phyloP scores from a whole-genome alignment of 1,284 basidiomycete species.

The Omphalotus olearius region DNA sequence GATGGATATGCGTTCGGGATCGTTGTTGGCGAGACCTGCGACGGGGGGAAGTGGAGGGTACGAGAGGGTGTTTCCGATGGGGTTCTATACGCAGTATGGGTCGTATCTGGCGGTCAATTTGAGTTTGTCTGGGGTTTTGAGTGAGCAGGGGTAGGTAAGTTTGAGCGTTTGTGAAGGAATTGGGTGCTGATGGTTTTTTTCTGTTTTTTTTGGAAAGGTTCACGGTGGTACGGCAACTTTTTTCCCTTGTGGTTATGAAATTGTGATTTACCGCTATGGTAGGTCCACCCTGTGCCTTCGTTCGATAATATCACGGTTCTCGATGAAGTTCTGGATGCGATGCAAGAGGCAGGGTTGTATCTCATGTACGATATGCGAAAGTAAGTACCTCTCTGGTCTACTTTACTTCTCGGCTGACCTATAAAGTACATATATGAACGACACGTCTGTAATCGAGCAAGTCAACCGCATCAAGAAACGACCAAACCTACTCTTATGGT shows the following conservation, averaged over 20 bases:
- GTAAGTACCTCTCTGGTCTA: constrained; percentile 33
- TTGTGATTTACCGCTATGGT: too few relatives aligned
- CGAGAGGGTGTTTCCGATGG: constrained; percentile 62
- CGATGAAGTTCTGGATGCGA: constrained; percentile 55
- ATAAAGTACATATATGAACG: constrained; percentile 57
- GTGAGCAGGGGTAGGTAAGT: constrained; percentile 51
- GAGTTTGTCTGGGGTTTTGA: constrained; percentile 52
- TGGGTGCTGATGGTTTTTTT: constrained; percentile 1
- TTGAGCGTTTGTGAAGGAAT: not conserved
- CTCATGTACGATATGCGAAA: constrained; percentile 76
- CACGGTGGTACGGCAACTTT: constrained; percentile 25
- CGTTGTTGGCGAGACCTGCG: constrained; percentile 53
- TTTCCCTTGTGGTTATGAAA: not conserved
- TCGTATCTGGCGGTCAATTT: constrained; percentile 55
- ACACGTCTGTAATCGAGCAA: constrained; percentile 57
- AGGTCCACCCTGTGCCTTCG: constrained; percentile 64
- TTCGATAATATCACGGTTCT: constrained; percentile 57
- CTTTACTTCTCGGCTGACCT: constrained; percentile 1
- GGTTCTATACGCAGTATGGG: constrained; percentile 69
- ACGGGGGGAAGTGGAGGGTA: constrained; percentile 45
- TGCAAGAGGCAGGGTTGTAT: constrained; percentile 69
- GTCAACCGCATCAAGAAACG: constrained; percentile 63
- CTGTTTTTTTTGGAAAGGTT: constrained; percentile 20
- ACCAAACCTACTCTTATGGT: constrained; percentile 70
- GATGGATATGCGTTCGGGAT: constrained; percentile 68